These are phyloP conservation scores for Nephelium lappaceum DNA, from an alignment of 345 rosid genomes.

Conservation along the genomic window DNA sequence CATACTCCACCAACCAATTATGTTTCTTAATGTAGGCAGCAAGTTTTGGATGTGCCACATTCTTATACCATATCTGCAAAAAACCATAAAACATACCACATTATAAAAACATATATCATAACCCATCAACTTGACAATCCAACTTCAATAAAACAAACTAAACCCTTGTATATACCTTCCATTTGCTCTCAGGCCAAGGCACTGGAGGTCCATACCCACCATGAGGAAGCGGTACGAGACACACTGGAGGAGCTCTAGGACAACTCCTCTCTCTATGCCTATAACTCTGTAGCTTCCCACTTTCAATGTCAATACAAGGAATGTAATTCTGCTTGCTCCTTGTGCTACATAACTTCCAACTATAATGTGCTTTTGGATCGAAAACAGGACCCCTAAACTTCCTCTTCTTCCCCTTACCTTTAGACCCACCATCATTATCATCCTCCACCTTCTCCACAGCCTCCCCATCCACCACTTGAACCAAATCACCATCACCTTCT, in stretches of 20 bases:
- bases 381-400: constrained; percentile 85
- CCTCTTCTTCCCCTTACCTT: constrained; percentile 41
- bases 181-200: constrained; percentile 82
- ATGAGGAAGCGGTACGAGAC: constrained; percentile 84
- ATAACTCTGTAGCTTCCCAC: constrained; percentile 65
- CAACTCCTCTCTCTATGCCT: constrained; percentile 92
- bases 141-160: constrained; percentile 12
- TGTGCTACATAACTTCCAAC: constrained; percentile 82
- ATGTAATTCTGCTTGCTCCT: constrained; percentile 95
- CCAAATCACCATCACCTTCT: constrained; percentile 47
- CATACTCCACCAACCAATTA: constrained; percentile 66
- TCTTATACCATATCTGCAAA: constrained; percentile 73
- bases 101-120: constrained; percentile 23
- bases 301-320: constrained; percentile 89
- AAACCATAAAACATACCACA: constrained; percentile 12
- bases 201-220: constrained; percentile 76
- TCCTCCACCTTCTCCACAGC: constrained; percentile 46
- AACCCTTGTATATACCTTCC: constrained; percentile 50
- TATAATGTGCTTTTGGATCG: constrained; percentile 78
- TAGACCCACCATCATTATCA: constrained; percentile 30
- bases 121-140: constrained; percentile 10
- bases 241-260: constrained; percentile 69
- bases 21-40: constrained; percentile 74
- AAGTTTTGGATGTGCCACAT: constrained; percentile 93
- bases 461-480: constrained; percentile 52